Base-by-base conservation (phyloP, 768 basidiomycete species). In the Kwoniella heveanensis region DNA sequence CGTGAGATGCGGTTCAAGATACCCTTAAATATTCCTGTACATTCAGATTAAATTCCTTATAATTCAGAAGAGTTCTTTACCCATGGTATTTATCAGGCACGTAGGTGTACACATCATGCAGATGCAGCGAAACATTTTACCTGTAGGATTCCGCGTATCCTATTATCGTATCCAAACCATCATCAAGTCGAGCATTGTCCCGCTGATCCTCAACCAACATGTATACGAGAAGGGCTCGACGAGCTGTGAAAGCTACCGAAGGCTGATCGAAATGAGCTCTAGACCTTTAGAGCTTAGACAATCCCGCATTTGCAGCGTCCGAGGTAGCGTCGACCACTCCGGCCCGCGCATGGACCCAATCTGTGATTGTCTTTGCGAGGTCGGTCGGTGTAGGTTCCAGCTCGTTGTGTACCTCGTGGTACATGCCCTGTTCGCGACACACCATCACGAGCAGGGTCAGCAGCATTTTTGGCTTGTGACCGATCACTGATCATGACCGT, bases 351-450 rank as follows among this genome's bases (percentile, higher is more conserved):
- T 62, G 52, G 1, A 77, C 59, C 76, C 76, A 77, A 10, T 71
- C 66, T 5, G 65, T 46, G 26, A 77, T 62, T 10, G 29, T 46
- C 48, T 62, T 64, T 9, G 68, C 71, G n/a, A 72, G 19, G n/a
- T 73, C 49, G 1, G 55, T 46, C 12, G 76, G 76, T 0, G 65
- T 66, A 0, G 76, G 76, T 37, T 70, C 67, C 8, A 62, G 64
- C 62, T 77, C 76, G 46, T 77, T 71, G 47, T 77, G 76, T 1
- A 70, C 63, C 57, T 77, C 76, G 44, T 77, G 76, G 21, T 65
- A 64, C 69, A 74, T 72, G 0, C 71, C 75, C 72, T 77, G 32
- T 13, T n/a, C 17, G 9, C 25, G 10, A 36, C 7, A 36, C 32
- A 36, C 32, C 7, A 13, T 36, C 6, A 13, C 7, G 32, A 36